Base-by-base conservation (phyloP, 129 eudicot species). In the sunflower (Helianthus annuus) region DNA sequence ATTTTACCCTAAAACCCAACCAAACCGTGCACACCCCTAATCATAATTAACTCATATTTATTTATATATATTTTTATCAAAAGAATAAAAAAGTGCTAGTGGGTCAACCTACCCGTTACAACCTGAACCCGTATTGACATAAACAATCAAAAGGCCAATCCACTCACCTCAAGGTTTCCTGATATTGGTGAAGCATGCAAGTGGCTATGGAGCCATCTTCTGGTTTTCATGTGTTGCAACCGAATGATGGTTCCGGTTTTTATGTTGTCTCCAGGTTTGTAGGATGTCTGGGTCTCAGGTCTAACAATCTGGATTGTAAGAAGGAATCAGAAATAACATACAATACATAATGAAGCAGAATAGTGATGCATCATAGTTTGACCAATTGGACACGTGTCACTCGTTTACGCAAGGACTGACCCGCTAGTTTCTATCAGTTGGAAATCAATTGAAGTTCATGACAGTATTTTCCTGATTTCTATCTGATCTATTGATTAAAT, bases 201-300 rank as follows among this genome's bases (percentile, higher is more conserved):
- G 87, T 95, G 97, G 77, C 96, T 90, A 81, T 95, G 99, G 51
- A 95, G 84, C 99, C 97, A 95, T 75, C 69, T 95, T 61, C 91
- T 84, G 55, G 99, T 95, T 82, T 78, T 95, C 97, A 85, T 90
- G 76, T 95, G 99, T 53, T 90, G 99, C 78, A 95, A 76, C 69
- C 97, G 80, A 74, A 95, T 80, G 52, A 90, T 71, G 3, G 87
- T 75, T 69, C 99, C 99, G 76, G 76, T 85, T 78, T 81, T 85
- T 60, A 95, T 95, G 27, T 62, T 12, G 77, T 87, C 98, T 36
- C 97, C 98, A 38, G 85, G 88, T 71, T 94, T 88, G 2, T 75
- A 89, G 66, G 85, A 75, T 68, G 96, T 75, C 17, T 80, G 87
- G 2, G 70, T 86, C 38, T 58, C 68, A 67, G 94, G 91, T 85